Conservation (phyloP, 73 alveolate genomes). For the Durusdinium trenchii region DNA sequence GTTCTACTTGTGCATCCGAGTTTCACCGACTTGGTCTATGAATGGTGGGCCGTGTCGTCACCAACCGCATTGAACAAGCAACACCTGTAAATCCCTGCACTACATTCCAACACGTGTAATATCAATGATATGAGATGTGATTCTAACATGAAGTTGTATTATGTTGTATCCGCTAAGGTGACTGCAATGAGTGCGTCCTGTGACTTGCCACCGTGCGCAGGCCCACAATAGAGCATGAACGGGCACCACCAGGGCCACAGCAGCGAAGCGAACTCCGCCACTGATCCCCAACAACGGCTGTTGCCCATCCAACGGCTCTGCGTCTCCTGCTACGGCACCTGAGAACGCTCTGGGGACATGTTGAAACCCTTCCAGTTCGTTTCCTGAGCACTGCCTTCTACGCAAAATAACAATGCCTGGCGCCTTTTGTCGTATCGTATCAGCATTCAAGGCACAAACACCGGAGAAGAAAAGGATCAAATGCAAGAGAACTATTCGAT, state of each 20-base stretch:
- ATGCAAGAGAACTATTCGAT: constrained; percentile 63
- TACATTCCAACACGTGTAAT: too few relatives aligned
- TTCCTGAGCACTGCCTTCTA: too few relatives aligned
- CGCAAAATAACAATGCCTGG: neutral
- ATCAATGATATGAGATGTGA: too few relatives aligned
- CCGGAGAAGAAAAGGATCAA: constrained; percentile 73
- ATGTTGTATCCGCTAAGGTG: too few relatives aligned
- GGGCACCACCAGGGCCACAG: constrained; percentile 95
- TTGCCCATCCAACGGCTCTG: constrained; percentile 66
- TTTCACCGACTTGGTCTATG: too few relatives aligned
- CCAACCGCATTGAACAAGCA: too few relatives aligned
- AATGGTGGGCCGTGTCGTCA: too few relatives aligned
- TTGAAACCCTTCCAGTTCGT: too few relatives aligned
- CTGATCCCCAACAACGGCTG: constrained; percentile 59
- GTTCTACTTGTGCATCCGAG: too few relatives aligned
- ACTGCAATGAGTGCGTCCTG: too few relatives aligned
- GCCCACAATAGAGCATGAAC: constrained; percentile 92
- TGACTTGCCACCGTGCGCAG: constrained; percentile 87
- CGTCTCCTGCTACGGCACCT: constrained; percentile 81
- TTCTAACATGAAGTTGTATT: too few relatives aligned
- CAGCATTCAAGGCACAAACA: constrained; percentile 19
- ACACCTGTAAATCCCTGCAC: too few relatives aligned
- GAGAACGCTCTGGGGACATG: neutral
- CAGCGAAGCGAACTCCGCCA: constrained; percentile 73
- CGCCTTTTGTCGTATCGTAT: neutral